These are phyloP conservation scores for Climacium dendroides DNA, from an alignment of 225 moss, liverwort and hornwort species.

Conservation along the genomic window DNA sequence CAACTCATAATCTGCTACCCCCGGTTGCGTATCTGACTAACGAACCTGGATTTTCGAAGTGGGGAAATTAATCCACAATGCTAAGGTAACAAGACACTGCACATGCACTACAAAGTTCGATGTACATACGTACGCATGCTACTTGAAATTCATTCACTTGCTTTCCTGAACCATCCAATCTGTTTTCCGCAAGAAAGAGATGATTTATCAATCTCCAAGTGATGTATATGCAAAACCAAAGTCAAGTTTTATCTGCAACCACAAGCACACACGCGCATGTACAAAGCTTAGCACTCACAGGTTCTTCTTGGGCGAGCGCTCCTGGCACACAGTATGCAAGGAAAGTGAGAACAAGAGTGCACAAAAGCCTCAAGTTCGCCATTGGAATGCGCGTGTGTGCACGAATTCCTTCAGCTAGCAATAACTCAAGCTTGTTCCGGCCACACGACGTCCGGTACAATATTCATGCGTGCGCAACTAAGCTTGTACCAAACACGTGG, in stretches of 20 bases:
- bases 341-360: neutral
- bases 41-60: neutral
- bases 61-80: neutral
- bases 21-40: neutral
- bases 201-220: neutral
- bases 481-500: too few relatives aligned
- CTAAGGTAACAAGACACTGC: neutral
- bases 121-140: neutral
- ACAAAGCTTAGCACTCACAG: neutral
- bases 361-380: neutral
- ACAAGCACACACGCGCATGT: neutral
- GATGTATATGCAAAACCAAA: neutral
- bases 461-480: too few relatives aligned
- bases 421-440: neutral
- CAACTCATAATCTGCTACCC: neutral
- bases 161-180: neutral
- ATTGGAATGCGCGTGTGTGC: neutral
- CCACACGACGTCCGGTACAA: neutral
- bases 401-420: neutral
- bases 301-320: neutral
- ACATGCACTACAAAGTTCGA: neutral
- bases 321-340: neutral
- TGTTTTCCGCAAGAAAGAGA: neutral
- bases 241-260: neutral
- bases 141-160: neutral